Evolutionary conservation across 495 filamentous ascomycete species (phyloP), one percentile per base, ranked within the genome.

Genomic region (Barbatosphaeria neglecta): DNA sequence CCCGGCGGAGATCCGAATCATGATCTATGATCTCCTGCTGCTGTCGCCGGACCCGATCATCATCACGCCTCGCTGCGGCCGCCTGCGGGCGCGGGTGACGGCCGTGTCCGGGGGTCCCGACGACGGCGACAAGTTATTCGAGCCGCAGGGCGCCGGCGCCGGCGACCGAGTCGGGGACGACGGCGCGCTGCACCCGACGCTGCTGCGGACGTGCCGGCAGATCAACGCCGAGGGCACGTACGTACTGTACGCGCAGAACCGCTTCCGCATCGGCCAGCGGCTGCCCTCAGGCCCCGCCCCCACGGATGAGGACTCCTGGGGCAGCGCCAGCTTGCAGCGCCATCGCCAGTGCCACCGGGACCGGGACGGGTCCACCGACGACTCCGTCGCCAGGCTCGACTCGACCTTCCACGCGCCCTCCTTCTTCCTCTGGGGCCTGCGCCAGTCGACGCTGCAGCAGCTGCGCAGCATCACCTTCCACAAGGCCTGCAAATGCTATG

Each of bases 21-120:
- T 65, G 44, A 69, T 72, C 53, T 70, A 72, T 50, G 43, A 55
- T 17, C 47, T 57, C 22, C 50, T 71, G 22, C 47, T 68, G n/a
- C 42, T 58, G 22, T 62, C 43, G 22, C 52, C 55, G 6, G 51
- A 50, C 15, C 13, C 33, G 24, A 49, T 56, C 23, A 24, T 50
- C 15, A 55, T 63, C 23, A 48, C 43, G 22, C 22, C 54, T 1
- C 45, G 23, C 4, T 41, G 54, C 41, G 28, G 43, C 10, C 18
- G 52, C 33, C 3, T 47, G n/a, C 31, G 39, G 3, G 11, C n/a
- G 10, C 39, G 17, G 20, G 17, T 40, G 6, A 9, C 22, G 10
- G 18, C 39, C 20, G 5, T 22, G 19, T 22, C 17, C 5, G 18
- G n/a, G n/a, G n/a, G n/a, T n/a, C n/a, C n/a, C n/a, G n/a, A n/a